Evolutionary conservation across 1,284 basidiomycete species (phyloP).

Genomic region (Lentinula novae-zelandiae): DNA sequence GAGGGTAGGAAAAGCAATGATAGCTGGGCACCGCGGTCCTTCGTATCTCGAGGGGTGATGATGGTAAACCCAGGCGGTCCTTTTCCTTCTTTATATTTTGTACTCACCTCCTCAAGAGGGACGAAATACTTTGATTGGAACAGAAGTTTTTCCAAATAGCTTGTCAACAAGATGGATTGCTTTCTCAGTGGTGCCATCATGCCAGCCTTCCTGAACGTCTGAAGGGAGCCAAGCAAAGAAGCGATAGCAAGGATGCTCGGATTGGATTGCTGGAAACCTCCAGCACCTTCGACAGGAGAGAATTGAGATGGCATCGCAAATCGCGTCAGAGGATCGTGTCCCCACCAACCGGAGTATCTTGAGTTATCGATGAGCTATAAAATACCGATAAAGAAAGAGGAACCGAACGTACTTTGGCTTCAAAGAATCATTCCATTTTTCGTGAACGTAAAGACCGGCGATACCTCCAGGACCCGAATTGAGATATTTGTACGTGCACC

Average conservation of each 20-base stretch:
- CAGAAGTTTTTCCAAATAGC: conserved; percentile 65
- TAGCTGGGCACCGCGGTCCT: conserved; percentile 79
- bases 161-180: conserved; percentile 72
- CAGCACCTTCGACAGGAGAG: conserved; percentile 83
- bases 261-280: conserved; percentile 95
- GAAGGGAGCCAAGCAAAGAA: conserved; percentile 77
- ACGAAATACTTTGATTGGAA: conserved; percentile 61
- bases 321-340: conserved; percentile 82
- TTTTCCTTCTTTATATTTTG: conserved; percentile 22
- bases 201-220: conserved; percentile 75
- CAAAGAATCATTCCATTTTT: conserved; percentile 66
- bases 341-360: conserved; percentile 97
- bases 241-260: conserved; percentile 80
- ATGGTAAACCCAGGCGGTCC: conserved; percentile 70
- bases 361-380: conserved; percentile 14
- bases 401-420: conserved; percentile 48
- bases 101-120: conserved; percentile 34
- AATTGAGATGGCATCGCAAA: conserved; percentile 90
- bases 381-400: conserved; percentile 14
- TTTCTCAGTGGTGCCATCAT: conserved; percentile 68
- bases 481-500: conserved; percentile 98
- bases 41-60: conserved; percentile 73
- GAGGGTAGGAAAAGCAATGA: conserved; percentile 76
- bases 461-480: conserved; percentile 96
- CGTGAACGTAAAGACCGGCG: conserved; percentile 88